These are phyloP conservation scores for Toxoplasma gondii DNA, from an alignment of 169 alveolate species.

Conservation along the genomic window DNA sequence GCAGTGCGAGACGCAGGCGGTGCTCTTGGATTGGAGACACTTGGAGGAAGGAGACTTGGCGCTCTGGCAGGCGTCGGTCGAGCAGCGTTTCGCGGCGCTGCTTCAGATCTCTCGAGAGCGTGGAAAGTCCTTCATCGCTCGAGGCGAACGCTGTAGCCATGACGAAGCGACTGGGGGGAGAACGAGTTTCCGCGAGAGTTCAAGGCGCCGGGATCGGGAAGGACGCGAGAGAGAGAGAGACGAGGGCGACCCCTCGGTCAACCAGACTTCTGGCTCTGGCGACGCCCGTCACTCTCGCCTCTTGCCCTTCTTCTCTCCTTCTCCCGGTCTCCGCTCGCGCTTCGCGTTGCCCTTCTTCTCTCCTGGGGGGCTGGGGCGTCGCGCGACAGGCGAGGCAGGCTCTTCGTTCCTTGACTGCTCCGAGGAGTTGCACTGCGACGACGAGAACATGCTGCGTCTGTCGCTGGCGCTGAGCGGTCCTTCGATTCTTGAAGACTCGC, in stretches of 20 bases:
- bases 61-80: not conserved
- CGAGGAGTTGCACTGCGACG: not conserved
- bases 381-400: not conserved
- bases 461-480: constrained; percentile 48
- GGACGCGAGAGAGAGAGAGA: not conserved
- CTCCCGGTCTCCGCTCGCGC: no score
- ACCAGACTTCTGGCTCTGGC: no score
- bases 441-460: not conserved
- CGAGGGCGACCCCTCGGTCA: not conserved
- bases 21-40: not conserved
- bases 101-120: not conserved
- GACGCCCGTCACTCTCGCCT: no score
- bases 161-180: not conserved
- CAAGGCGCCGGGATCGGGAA: not conserved
- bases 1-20: not conserved
- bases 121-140: not conserved
- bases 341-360: no score
- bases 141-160: not conserved
- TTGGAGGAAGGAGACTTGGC: not conserved
- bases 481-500: constrained; percentile 37
- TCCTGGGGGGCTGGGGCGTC: not conserved
- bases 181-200: not conserved
- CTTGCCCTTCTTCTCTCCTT: no score
- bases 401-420: not conserved
- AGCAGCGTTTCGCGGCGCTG: not conserved